Base-by-base conservation (phyloP, 306 rosid species). In the Vigna trinervia region DNA sequence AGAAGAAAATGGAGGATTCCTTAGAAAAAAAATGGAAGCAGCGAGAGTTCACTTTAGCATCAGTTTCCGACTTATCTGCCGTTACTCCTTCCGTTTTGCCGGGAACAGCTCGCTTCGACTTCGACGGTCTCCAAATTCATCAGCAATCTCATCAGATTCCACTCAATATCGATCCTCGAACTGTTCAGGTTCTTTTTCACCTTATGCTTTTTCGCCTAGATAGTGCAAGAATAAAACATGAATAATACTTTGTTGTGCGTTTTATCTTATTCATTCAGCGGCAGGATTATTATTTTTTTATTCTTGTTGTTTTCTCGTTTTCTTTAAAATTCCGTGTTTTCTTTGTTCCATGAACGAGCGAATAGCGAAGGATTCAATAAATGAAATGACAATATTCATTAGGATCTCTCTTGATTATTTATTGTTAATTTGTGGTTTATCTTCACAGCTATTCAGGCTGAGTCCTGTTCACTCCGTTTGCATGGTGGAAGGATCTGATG, bases 391-490 rank as follows among this genome's bases (percentile, higher is more conserved):
- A 10, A 2, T 12, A 57, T 82, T 12, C 4, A 56, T 58, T 64
- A 39, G 58, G 64, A 71, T 69, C 67, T 72, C 67, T 72, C 20
- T 19, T 41, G 43, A 63, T 41, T 53, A 67, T 36, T 72, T 53
- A 67, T 36, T 72, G 53, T 67, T 71, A 58, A 63, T 83, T 79
- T 69, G 38, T 57, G 83, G 43, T 74, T 30, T 80, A 36, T 75
- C 30, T 43, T 76, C 19, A 52, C 87, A 92, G 99, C 80, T 95
- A 26, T 95, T 85, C 84, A 90, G 83, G 84, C 56, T 95, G 78
- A 79, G 89, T 11, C 84, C 96, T 66, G 77, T 87, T 82, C 88
- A 77, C 71, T 95, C 94, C 4, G 83, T 90, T 75, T 95, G 97
- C 86, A 54, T 89, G 62, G 78, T 77, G 52, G 91, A 90, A 78